Evolutionary conservation across 148 eudicot species (phyloP), one percentile per base, ranked within the genome.

Genomic region (Persicaria tinctoria): DNA sequence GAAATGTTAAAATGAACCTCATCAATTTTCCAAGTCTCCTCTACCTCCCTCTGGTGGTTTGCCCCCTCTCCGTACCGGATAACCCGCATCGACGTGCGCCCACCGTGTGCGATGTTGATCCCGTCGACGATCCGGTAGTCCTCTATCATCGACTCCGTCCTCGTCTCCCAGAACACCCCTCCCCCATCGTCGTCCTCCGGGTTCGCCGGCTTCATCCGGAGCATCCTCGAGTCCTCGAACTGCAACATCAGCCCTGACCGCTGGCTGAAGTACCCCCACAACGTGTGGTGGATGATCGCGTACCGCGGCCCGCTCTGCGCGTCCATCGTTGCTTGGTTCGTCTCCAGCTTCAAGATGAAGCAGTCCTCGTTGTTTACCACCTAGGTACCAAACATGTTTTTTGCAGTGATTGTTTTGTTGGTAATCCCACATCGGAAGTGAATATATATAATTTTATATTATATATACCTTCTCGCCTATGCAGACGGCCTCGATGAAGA

Each of bases 261-360:
- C 78, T 92, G 97, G 86, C 98, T 92, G 74, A 95, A 95, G 82
- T 92, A 95, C 0, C 98, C 98, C 98, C 98, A 95, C 5, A 95
- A 55, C 2, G 98, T 95, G 83, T 95, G 98, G 81, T 92, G 97
- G 64, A 92, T 90, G 76, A 95, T 89, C 76, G 92, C 98, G 51
- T 86, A 90, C 6, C 81, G 84, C 0, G 84, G 75, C 1, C 84
- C 83, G 18, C 91, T 85, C 75, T 95, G 98, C 73, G 88, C 87
- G 73, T 92, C 98, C 2, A 92, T 87, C 4, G 86, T 82, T 44
- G 93, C 77, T 75, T 95, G 95, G 86, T 86, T 90, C 46, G 97
- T 81, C 68, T 95, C 98, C 0, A 95, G 86, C 83, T 95, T 95
- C 2, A 95, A 90, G 18, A 95, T 95, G 85, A 95, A 95, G 77